Conservation (phyloP, 495 filamentous ascomycete species). For the Aspergillus biplanus region DNA sequence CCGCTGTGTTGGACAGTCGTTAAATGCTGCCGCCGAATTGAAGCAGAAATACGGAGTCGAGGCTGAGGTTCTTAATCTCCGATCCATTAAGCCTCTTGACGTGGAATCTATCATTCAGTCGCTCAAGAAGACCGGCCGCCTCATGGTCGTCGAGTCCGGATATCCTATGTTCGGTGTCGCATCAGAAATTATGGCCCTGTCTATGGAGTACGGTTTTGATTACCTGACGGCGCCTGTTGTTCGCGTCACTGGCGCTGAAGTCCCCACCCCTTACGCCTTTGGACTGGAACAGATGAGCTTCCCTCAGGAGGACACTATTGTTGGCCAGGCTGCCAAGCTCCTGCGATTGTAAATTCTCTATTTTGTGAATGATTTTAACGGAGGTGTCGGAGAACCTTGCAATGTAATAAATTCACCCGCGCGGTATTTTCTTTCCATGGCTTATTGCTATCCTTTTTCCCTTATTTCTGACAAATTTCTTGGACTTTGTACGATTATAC, state of each 20-base stretch:
- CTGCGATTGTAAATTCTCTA: constrained; percentile 64
- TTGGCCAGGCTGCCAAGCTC: constrained; percentile 80
- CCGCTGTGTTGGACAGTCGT: constrained; percentile 90
- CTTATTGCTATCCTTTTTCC: constrained; percentile 18
- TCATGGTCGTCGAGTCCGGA: constrained; percentile 92
- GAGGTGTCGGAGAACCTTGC: constrained; percentile 20
- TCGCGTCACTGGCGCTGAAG: constrained; percentile 92
- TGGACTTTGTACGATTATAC: constrained; percentile 48
- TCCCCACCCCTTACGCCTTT: constrained; percentile 89
- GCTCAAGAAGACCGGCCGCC: constrained; percentile 94
- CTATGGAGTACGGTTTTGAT: constrained; percentile 98
- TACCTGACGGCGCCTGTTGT: constrained; percentile 92
- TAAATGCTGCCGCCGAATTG: constrained; percentile 82
- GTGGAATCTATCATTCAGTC: constrained; percentile 93
- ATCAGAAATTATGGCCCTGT: constrained; percentile 88
- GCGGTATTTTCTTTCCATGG: constrained; percentile 36
- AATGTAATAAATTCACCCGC: constrained; percentile 37
- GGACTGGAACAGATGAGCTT: constrained; percentile 90
- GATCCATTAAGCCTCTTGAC: constrained; percentile 94
- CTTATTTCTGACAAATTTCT: constrained; percentile 33
- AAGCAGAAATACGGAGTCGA: constrained; percentile 97
- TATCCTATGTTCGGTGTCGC: constrained; percentile 93
- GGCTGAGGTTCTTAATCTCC: constrained; percentile 95
- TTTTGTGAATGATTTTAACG: constrained; percentile 22
- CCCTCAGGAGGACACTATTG: constrained; percentile 83